phyloP scores from a whole-genome alignment of 371 early-diverging fungal species.

The Catenaria anguillulae region DNA sequence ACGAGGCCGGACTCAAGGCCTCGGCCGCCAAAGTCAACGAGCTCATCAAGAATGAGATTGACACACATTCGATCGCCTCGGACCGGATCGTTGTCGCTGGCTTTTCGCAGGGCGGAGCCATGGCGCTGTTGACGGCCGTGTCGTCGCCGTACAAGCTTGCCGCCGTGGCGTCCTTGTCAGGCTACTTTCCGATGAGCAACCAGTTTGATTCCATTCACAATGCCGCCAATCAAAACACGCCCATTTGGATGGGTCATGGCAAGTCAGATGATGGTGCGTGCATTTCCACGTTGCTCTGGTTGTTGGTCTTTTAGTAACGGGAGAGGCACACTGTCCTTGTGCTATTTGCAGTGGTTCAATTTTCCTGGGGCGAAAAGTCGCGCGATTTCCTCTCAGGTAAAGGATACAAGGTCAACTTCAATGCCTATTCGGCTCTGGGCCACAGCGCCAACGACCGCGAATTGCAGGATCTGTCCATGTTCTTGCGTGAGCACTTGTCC shows the following conservation, averaged over 20 bases:
- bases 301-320: neutral
- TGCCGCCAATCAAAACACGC: conserved; percentile 57
- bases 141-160: conserved; percentile 52
- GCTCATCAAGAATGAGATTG: conserved; percentile 61
- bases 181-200: conserved; percentile 56
- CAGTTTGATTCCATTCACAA: conserved; percentile 43
- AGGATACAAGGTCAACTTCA: conserved; percentile 56
- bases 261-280: conserved; percentile 47
- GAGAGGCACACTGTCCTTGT: too few relatives aligned
- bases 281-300: neutral
- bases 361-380: conserved; percentile 51
- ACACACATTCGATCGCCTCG: conserved; percentile 53
- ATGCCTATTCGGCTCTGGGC: conserved; percentile 58
- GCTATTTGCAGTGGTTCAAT: conserved; percentile 36
- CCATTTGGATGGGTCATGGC: conserved; percentile 81
- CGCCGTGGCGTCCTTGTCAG: conserved; percentile 53
- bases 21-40: conserved; percentile 49
- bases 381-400: conserved; percentile 41
- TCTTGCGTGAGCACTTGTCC: too few relatives aligned
- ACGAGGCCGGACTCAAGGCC: conserved; percentile 56
- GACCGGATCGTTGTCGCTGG: conserved; percentile 82
- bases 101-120: conserved; percentile 83
- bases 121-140: conserved; percentile 56
- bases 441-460: conserved; percentile 66
- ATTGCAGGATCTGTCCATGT: conserved; percentile 49